Evolutionary conservation across 352 stramenopile genomes (phyloP).

Genomic region (Pythium chondricola): DNA sequence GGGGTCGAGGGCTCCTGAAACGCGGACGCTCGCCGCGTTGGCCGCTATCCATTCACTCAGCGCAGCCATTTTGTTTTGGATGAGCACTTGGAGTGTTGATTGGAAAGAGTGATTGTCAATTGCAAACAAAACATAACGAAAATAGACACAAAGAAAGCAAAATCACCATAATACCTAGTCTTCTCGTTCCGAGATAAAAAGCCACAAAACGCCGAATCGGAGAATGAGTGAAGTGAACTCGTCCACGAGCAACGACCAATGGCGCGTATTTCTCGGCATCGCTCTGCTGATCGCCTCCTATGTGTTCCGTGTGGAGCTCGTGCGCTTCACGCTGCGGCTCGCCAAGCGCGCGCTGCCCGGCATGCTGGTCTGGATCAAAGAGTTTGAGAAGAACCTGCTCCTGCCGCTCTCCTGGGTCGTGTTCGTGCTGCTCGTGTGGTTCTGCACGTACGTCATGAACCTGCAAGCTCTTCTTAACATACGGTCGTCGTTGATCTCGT

Average conservation of each 20-base stretch:
- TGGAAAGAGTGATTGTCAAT: too few species aligned
- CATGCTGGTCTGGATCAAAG: slow-evolving; percentile 64
- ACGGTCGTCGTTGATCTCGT: slow-evolving; percentile 33
- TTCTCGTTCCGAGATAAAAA: too few species aligned
- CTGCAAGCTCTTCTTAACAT: slow-evolving; percentile 35
- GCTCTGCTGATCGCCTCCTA: slow-evolving; percentile 60
- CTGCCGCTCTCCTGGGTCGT: slow-evolving; percentile 75
- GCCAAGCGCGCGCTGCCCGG: slow-evolving; percentile 48
- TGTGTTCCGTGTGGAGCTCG: slow-evolving; percentile 67
- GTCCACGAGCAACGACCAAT: slow-evolving; percentile 47
- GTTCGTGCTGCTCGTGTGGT: slow-evolving; percentile 70
- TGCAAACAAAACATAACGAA: too few species aligned
- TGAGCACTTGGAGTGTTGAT: background rate
- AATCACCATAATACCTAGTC: too few species aligned
- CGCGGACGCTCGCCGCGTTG: slow-evolving; percentile 24
- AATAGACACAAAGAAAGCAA: too few species aligned
- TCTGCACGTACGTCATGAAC: slow-evolving; percentile 64
- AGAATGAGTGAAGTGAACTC: too few species aligned
- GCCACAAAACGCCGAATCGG: too few species aligned
- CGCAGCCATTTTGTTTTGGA: slow-evolving; percentile 3
- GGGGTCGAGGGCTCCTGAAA: slow-evolving; percentile 35
- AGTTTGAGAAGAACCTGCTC: slow-evolving; percentile 82
- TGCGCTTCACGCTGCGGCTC: slow-evolving; percentile 69
- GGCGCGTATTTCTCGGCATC: slow-evolving; percentile 70
- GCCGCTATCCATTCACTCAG: slow-evolving; percentile 35